Conservation (phyloP, 805 yeast species). For the Monosporozyma servazzii region DNA sequence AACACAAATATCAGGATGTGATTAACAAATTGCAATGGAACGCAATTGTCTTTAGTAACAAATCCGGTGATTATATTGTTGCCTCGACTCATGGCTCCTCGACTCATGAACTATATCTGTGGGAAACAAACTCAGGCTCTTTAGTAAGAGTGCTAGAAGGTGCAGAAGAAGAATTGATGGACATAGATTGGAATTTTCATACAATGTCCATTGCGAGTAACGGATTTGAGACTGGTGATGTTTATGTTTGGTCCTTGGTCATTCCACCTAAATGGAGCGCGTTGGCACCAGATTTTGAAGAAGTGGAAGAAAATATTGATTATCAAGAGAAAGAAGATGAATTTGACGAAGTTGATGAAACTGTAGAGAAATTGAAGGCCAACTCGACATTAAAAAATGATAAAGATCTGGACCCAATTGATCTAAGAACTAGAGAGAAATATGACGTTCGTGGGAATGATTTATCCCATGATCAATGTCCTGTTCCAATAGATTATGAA, state of each 20-base stretch:
- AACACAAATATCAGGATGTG: constrained; percentile 81
- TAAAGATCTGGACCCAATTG: constrained; percentile 55
- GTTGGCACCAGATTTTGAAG: constrained; percentile 91
- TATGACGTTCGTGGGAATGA: constrained; percentile 69
- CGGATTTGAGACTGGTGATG: constrained; percentile 75
- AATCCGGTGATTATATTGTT: constrained; percentile 70
- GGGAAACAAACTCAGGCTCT: constrained; percentile 90
- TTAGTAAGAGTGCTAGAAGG: constrained; percentile 84
- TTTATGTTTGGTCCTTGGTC: constrained; percentile 72
- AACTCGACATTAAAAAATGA: constrained; percentile 33
- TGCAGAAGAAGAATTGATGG: constrained; percentile 72
- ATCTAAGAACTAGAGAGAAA: constrained; percentile 53
- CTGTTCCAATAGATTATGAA: constrained; percentile 44
- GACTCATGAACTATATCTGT: constrained; percentile 79
- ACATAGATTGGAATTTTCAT: constrained; percentile 77
- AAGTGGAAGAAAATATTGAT: constrained; percentile 82
- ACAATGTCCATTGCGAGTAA: constrained; percentile 70
- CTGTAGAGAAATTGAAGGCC: constrained; percentile 44
- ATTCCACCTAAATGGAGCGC: constrained; percentile 95
- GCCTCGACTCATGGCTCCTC: constrained; percentile 79
- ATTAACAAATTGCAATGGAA: constrained; percentile 88
- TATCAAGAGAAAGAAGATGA: constrained; percentile 87
- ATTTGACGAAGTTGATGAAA: constrained; percentile 70
- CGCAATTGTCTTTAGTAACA: constrained; percentile 61
- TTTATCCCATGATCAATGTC: constrained; percentile 40